Evolutionary conservation across 192 early-diverging fungal species (phyloP), one percentile per base, ranked within the genome.

Genomic region (Backusella circina): DNA sequence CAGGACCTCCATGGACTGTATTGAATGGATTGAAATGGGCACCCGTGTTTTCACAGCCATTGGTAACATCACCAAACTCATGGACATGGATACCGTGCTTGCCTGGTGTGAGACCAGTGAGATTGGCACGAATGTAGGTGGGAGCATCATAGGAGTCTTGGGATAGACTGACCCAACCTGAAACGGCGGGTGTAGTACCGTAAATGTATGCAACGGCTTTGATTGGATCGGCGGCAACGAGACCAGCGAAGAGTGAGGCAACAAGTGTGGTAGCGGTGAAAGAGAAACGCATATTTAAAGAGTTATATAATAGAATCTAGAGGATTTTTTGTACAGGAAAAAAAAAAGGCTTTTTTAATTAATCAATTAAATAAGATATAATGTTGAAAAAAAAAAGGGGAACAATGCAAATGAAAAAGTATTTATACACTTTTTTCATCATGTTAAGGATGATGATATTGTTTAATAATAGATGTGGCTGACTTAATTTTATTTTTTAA

Each of bases 51-150:
- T 86, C 90, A 85, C 95, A 96, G 39, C 88, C 91, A 80, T 91
- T 90, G 80, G 91, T 92, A 83, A 91, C 89, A 83, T 92, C 91
- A 70, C 92, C 92, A 65, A 91, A 93, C 79, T 93, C 88, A 78
- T 97, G 95, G 72, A 97, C 79, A 84, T 97, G 95, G 90, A 97
- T 94, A 54, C 95, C 95, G 83, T 95, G 94, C 65, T 87, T 80
- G 61, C 93, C 94, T 1, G 90, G 84, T 4, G 77, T 75, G 54
- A 97, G 85, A 31, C 92, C 92, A 54, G 75, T 70, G 72, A 95
- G 54, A 36, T 84, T 73, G 66, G 86, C 87, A 23, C 86, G 75
- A 81, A 97, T 83, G 33, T 72, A 38, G 67, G 87, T 84, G 41
- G 87, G 87, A 2, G 82, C 85, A 51, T 77, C 51, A 79, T 88